Base-by-base conservation (phyloP, 164 flowering plant species). In the Platanus orientalis region DNA sequence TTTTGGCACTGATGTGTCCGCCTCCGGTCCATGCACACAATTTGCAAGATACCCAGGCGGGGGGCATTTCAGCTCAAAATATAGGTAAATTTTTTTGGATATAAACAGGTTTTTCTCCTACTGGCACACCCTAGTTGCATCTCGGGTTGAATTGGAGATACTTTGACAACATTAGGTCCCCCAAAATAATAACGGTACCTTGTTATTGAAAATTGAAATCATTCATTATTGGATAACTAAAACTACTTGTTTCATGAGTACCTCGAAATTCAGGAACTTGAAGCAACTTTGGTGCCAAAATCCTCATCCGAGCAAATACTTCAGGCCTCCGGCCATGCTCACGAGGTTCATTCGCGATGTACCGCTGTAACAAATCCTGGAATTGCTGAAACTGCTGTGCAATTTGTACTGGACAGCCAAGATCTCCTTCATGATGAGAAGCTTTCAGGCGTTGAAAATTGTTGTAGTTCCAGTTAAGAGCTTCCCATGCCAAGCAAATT, bases 401-500 rank as follows among this genome's bases (percentile, higher is more conserved):
- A 13, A 86, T 56, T 10, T 68, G 55, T 2, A 81, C 97, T 0
- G 90, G 91, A 61, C 91, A 87, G 3, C 92, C 92, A 0, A 75
- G 77, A 34, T 91, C 97, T 12, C 57, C 66, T 16, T 77, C 83
- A 0, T 65, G 42, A 0, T 64, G 75, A 9, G 80, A 68, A 26
- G 79, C 83, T 73, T 74, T 78, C 28, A 80, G 70, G 1, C 77
- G 70, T 29, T 75, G 76, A 63, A 89, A 85, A 64, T 80, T 84
- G 60, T 74, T 86, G 83, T 94, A 88, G 77, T 89, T 86, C 95
- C 97, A 94, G 66, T 80, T 87, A 0, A 94, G 81, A 42, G 99
- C 96, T 74, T 91, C 99, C 99, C 99, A 94, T 29, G 99, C 81
- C 70, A 89, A 68, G 73, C 99, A 91, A 56, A 94, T 78, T 65